These are phyloP conservation scores for Luffa aegyptiaca DNA, from an alignment of 306 rosid genomes.

Conservation along the genomic window DNA sequence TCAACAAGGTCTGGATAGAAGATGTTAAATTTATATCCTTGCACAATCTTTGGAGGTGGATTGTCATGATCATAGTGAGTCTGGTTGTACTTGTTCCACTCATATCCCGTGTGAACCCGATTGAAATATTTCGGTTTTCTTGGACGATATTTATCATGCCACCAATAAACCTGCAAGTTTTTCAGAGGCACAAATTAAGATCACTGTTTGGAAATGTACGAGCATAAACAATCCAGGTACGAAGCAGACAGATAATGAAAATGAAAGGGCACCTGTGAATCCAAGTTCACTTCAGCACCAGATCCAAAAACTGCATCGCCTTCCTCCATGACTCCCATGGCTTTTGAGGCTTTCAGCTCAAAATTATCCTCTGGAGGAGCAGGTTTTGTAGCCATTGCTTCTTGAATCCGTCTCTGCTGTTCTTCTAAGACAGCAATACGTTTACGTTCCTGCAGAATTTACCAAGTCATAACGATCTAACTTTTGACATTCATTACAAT, in stretches of 20 bases:
- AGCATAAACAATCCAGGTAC: neutral
- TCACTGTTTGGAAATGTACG: neutral
- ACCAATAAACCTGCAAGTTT: constrained; percentile 78
- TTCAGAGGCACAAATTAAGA: neutral
- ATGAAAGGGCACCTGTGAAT: constrained; percentile 59
- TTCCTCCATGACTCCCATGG: constrained; percentile 94
- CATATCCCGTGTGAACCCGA: constrained; percentile 94
- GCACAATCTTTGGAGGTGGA: constrained; percentile 96
- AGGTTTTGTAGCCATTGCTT: constrained; percentile 72
- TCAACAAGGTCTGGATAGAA: constrained; percentile 96
- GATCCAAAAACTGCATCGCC: constrained; percentile 94
- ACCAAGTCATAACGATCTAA: neutral
- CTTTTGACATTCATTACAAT: neutral
- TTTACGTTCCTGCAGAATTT: constrained; percentile 51
- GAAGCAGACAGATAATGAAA: neutral
- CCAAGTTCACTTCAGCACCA: constrained; percentile 84
- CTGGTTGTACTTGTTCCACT: constrained; percentile 97
- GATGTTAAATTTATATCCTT: constrained; percentile 87
- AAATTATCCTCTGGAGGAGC: constrained; percentile 75
- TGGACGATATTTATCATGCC: constrained; percentile 96
- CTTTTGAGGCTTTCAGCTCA: constrained; percentile 80
- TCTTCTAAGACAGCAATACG: constrained; percentile 68
- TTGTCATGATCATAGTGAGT: constrained; percentile 99
- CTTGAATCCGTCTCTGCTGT: constrained; percentile 66
- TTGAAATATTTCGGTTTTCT: constrained; percentile 97